Base-by-base conservation (phyloP, 176 grass and related monocot species). In the Luzula sylvatica region DNA sequence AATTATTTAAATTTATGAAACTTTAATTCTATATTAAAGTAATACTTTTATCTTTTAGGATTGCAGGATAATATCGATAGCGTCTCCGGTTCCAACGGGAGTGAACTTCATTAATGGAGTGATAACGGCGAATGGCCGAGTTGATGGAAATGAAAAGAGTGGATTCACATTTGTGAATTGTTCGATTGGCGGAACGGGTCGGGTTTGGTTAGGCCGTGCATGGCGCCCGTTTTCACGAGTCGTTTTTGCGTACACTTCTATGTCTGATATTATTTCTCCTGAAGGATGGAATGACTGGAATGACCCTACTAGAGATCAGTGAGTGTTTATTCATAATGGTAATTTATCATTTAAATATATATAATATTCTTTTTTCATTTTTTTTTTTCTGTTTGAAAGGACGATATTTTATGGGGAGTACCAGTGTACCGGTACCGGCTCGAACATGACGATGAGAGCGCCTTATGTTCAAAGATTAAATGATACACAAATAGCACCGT, bases 221-320 rank as follows among this genome's bases (percentile, higher is more conserved):
- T 94, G 88, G 88, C 59, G 65, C 45, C 69, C 83, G 12, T 81
- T 80, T 43, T 87, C 83, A 7, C 72, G 76, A 1, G 79, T 94
- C 11, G 22, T 94, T 19, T 94, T 94, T 23, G 73, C 76, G 23
- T 84, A 84, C 43, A 84, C 79, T 65, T 72, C 52, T 8, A 83
- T 87, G 79, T 71, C 88, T 23, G 76, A 84, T 15, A 72, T 83
- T 52, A 48, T 95, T 25, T 65, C 75, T 15, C 72, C 79, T 7
- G 88, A 95, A 58, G 83, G 88, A 23, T 95, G 88, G 83, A 95
- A 75, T 52, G 83, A 87, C 30, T 83, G 82, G 77, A 81, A 77
- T 65, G 80, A 95, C 53, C 76, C 80, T 20, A 48, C 72, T 42
- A 84, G 83, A 75, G 83, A 95, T 44, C 72, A 75, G 88, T 84